Base-by-base conservation (phyloP, 192 early-diverging fungal genomes). In the Diversispora eburnea region DNA sequence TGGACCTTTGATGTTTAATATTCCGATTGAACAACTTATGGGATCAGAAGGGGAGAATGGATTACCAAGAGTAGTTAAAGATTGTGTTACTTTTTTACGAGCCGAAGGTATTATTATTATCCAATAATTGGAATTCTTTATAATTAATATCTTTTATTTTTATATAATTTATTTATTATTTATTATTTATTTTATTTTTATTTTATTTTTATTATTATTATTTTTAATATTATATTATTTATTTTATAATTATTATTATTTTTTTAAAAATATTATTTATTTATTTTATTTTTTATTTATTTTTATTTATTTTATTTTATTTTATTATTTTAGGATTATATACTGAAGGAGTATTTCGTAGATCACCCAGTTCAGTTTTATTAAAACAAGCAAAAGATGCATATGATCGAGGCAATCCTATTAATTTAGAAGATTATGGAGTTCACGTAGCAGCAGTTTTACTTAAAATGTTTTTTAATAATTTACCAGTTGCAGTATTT, bases 311-410 rank as follows among this genome's bases (percentile, higher is more conserved):
- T 33, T 33, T 33, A 33, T 33, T 33, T 33, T 33, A 1, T 33
- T 33, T 33, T 33, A 51, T 59, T 10, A 9, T 41, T 41, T 41
- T 76, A 85, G 91, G 93, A 0, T 81, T 97, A 49, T 81, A 87
- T 58, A 86, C 87, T 17, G 92, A 93, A 75, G 95, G 94, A 19
- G 76, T 97, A 20, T 97, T 97, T 75, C 84, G 95, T 17, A 84
- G 91, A 54, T 91, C 93, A n/a, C 95, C 95, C 22, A 81, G 84
- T 13, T 88, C 88, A 8, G 77, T 81, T 51, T 86, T 88, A 51
- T 79, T 97, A 63, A 85, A 88, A 56, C 80, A 85, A 54, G 88
- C 89, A 12, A 88, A 88, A 46, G 78, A 79, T 4, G 84, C 82
- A 4, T 89, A 90, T 72, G 82, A 89, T 62, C 68, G 78, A 58